phyloP scores from a whole-genome alignment of 2,329 filamentous ascomycete genomes.

The Calonectria hawksworthii region DNA sequence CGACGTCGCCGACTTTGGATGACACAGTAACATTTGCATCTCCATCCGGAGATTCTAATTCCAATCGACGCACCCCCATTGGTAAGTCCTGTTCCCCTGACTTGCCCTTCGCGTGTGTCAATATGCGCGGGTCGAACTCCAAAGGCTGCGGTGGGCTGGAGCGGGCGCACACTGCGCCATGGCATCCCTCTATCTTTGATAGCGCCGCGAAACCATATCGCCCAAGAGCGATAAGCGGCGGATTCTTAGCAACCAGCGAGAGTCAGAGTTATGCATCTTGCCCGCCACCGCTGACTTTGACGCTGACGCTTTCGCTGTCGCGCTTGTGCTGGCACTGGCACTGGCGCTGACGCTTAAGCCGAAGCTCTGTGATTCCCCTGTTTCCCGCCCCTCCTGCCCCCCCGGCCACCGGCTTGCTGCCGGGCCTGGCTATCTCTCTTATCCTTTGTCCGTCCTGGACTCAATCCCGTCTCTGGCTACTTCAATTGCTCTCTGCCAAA shows the following conservation, averaged over 20 bases:
- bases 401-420: slow-evolving; percentile 11
- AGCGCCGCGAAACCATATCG: slow-evolving; percentile 23
- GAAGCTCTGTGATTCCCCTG: slow-evolving; percentile 28
- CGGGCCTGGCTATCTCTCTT: slow-evolving; percentile 6
- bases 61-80: slow-evolving; percentile 42
- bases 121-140: not conserved
- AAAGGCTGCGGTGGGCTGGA: slow-evolving; percentile 39
- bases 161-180: slow-evolving; percentile 43
- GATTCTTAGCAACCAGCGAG: slow-evolving; percentile 16
- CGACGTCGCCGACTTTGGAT: slow-evolving; percentile 13
- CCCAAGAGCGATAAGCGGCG: slow-evolving; percentile 25
- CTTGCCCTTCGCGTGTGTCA: slow-evolving; percentile 3
- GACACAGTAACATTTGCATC: slow-evolving; percentile 25
- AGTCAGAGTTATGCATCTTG: slow-evolving; percentile 23
- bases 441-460: slow-evolving; percentile 15
- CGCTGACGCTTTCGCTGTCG: slow-evolving; percentile 16
- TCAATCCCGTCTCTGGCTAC: slow-evolving; percentile 14
- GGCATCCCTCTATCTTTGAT: slow-evolving; percentile 35
- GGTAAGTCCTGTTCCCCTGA: slow-evolving; percentile 42
- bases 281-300: slow-evolving; percentile 11
- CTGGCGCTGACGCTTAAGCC: slow-evolving; percentile 13
- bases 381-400: slow-evolving; percentile 23
- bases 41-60: slow-evolving; percentile 32
- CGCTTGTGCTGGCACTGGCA: not conserved
- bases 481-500: slow-evolving; percentile 33